phyloP scores from a whole-genome alignment of 2,329 filamentous ascomycete genomes.

The Onygenales sp. region DNA sequence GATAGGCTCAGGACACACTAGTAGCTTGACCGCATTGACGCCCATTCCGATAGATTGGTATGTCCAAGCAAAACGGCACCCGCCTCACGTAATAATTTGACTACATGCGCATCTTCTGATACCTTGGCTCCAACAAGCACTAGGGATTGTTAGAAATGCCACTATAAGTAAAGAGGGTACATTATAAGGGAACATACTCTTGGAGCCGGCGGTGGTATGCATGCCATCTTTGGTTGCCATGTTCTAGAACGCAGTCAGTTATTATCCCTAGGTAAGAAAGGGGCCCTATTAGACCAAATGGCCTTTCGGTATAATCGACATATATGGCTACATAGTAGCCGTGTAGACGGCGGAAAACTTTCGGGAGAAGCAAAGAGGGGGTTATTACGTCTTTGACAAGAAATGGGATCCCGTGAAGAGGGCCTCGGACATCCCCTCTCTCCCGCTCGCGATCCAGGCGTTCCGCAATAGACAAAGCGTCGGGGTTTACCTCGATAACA shows the following conservation, averaged over 20 bases:
- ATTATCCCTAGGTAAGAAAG: background rate
- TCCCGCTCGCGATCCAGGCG: conserved; percentile 52
- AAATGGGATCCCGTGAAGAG: conserved; percentile 67
- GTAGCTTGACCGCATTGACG: conserved; percentile 57
- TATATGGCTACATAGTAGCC: background rate
- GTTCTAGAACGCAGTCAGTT: conserved; percentile 28
- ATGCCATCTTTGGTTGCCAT: conserved; percentile 60
- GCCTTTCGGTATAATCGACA: background rate
- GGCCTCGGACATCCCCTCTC: conserved; percentile 48
- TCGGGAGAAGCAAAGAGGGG: background rate
- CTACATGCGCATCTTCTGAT: conserved; percentile 57
- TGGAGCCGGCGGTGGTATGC: conserved; percentile 64
- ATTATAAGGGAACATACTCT: conserved; percentile 38
- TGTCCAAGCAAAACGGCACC: conserved; percentile 64
- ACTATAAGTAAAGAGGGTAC: no score
- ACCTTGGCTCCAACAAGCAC: conserved; percentile 49
- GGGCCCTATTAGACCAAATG: no score
- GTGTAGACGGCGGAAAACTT: background rate
- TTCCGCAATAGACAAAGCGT: conserved; percentile 52
- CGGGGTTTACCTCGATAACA: conserved; percentile 59
- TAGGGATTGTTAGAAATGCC: background rate
- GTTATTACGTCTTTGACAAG: conserved; percentile 53
- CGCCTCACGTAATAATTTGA: conserved; percentile 51
- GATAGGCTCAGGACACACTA: conserved; percentile 37
- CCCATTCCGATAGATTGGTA: conserved; percentile 64